Conservation (phyloP, 1,284 basidiomycete genomes). For the Phellinidium pouzarii region DNA sequence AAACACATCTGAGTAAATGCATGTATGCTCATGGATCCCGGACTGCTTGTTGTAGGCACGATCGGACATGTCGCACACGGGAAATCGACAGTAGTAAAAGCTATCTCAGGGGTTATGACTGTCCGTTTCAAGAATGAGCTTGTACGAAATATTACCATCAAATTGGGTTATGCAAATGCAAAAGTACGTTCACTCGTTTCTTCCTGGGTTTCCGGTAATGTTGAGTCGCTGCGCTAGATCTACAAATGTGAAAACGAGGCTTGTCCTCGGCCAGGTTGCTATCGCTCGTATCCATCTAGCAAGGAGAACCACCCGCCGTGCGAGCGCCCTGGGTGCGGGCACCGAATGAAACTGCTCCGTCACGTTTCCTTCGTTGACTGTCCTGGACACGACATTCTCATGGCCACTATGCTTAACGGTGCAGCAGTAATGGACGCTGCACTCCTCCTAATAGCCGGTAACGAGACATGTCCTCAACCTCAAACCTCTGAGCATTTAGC, state of each 20-base stretch:
- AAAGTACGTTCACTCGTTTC: slow-evolving; percentile 60
- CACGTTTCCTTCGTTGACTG: slow-evolving; percentile 98
- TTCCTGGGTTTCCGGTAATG: slow-evolving; percentile 1
- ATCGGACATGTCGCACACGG: slow-evolving; percentile 98
- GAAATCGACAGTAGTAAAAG: slow-evolving; percentile 98
- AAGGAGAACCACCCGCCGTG: slow-evolving; percentile 94
- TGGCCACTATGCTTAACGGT: slow-evolving; percentile 99
- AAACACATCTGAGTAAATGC: not conserved
- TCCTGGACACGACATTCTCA: slow-evolving; percentile 93
- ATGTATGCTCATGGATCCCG: slow-evolving; percentile 8
- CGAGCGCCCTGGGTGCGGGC: slow-evolving; percentile 87
- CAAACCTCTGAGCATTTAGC: slow-evolving; percentile 98
- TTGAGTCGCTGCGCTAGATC: slow-evolving; percentile 53
- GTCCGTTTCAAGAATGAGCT: slow-evolving; percentile 99
- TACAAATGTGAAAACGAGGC: slow-evolving; percentile 95
- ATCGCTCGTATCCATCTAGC: slow-evolving; percentile 87
- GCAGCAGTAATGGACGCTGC: slow-evolving; percentile 99
- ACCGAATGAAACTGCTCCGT: slow-evolving; percentile 85
- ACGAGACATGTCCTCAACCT: slow-evolving; percentile 98
- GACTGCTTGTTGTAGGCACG: slow-evolving; percentile 57
- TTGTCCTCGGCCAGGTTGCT: slow-evolving; percentile 91
- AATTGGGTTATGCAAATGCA: slow-evolving; percentile 97
- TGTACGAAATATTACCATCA: slow-evolving; percentile 98
- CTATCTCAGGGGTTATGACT: slow-evolving; percentile 98
- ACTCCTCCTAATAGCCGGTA: slow-evolving; percentile 89